These are phyloP conservation scores for Lagenidium giganteum DNA, from an alignment of 352 stramenopile species.

Conservation along the genomic window DNA sequence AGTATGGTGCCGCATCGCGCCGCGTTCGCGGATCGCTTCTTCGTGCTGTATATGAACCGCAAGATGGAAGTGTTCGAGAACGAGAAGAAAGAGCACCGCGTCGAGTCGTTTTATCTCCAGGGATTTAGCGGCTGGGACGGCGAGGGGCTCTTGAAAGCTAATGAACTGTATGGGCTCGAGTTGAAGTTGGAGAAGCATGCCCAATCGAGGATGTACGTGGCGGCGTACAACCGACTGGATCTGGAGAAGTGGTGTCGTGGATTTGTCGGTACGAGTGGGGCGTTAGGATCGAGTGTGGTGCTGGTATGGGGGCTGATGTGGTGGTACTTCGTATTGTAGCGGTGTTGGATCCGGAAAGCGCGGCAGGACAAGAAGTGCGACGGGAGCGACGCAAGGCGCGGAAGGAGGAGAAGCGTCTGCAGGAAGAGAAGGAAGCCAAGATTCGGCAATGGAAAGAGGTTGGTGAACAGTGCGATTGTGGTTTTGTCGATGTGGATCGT, in stretches of 20 bases:
- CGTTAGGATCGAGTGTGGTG: background rate
- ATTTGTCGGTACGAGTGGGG: constrained; percentile 35
- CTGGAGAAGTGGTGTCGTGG: constrained; percentile 78
- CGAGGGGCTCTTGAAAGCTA: constrained; percentile 55
- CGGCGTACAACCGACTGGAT: constrained; percentile 77
- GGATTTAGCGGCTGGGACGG: constrained; percentile 81
- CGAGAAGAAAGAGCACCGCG: constrained; percentile 23
- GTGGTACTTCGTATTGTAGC: constrained; percentile 22
- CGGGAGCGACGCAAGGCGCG: constrained; percentile 28
- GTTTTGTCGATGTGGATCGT: constrained; percentile 4
- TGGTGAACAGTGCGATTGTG: background rate
- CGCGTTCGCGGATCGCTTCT: constrained; percentile 48
- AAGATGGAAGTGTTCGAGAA: constrained; percentile 73
- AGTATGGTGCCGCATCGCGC: background rate
- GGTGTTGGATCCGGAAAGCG: constrained; percentile 51
- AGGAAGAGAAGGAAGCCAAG: constrained; percentile 29
- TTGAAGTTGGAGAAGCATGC: constrained; percentile 63
- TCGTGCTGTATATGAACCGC: constrained; percentile 73
- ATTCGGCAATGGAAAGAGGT: constrained; percentile 32
- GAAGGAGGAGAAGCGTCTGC: constrained; percentile 25
- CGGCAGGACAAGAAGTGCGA: constrained; percentile 26
- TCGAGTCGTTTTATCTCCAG: constrained; percentile 44
- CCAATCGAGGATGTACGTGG: constrained; percentile 48
- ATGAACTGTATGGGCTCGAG: constrained; percentile 77
- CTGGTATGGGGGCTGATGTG: too few species aligned